Evolutionary conservation across 495 filamentous ascomycete species (phyloP).

Genomic region (Penicillium argentinense): DNA sequence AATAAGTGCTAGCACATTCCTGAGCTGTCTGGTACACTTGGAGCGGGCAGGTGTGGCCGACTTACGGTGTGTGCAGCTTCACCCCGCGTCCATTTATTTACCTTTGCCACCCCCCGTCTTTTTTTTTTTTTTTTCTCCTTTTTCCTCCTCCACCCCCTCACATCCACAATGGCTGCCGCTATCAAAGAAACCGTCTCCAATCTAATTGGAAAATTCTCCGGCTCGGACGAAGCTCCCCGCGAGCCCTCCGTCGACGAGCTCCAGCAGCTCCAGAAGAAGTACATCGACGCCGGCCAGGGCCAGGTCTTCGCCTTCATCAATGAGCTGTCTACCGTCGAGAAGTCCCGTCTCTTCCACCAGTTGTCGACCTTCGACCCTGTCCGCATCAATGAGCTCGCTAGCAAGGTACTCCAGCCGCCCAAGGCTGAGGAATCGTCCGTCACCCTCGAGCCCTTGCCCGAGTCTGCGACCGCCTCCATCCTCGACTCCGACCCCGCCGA

Average conservation of each 20-base stretch:
- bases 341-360: constrained; percentile 78
- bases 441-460: constrained; percentile 84
- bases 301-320: constrained; percentile 94
- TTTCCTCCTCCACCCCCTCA: background rate
- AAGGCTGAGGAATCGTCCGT: constrained; percentile 48
- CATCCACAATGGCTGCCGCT: constrained; percentile 41
- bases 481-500: constrained; percentile 82
- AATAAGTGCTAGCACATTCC: constrained; percentile 21
- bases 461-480: constrained; percentile 84
- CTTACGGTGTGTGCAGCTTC: constrained; percentile 28
- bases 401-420: constrained; percentile 78
- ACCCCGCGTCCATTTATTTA: constrained; percentile 27
- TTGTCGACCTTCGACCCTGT: constrained; percentile 75
- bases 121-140: constrained; percentile 3
- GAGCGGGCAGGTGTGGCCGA: background rate
- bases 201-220: constrained; percentile 56
- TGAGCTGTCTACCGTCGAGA: constrained; percentile 66
- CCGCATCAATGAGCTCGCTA: constrained; percentile 79
- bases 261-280: constrained; percentile 72
- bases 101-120: constrained; percentile 13
- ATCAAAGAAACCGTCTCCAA: constrained; percentile 56
- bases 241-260: constrained; percentile 74
- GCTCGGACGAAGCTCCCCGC: constrained; percentile 48
- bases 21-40: background rate
- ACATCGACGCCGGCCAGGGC: constrained; percentile 74